Percentiles rank a stretch among this genome's conserved stretches.
These are phyloP conservation scores for Sporothrix schenckii DNA, from an alignment of 2,329 filamentous ascomycete species.

Conservation along the genomic window DNA sequence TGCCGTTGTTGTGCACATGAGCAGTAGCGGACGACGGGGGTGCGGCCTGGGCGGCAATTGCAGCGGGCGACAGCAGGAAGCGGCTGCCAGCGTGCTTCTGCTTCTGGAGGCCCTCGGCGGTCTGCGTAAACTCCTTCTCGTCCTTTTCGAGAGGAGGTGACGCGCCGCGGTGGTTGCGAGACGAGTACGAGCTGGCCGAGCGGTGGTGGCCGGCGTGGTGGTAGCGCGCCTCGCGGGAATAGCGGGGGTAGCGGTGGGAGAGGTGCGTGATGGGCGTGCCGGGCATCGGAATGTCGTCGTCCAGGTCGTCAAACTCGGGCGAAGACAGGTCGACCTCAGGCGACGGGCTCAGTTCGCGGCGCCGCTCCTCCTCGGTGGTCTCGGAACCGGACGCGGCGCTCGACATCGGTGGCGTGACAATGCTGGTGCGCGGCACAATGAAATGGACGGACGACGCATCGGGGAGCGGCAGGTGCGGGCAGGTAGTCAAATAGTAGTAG, in stretches of 20 bases:
- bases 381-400: constrained; percentile 69
- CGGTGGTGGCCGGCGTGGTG: constrained; percentile 34
- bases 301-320: constrained; percentile 77
- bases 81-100: constrained; percentile 58
- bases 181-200: constrained; percentile 43
- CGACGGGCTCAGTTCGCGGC: constrained; percentile 78
- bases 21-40: constrained; percentile 30
- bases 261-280: constrained; percentile 67
- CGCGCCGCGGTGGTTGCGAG: constrained; percentile 64
- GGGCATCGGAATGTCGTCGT: constrained; percentile 62
- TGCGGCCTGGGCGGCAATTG: constrained; percentile 40
- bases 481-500: constrained; percentile 95
- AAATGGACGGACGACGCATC: constrained; percentile 56
- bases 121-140: constrained; percentile 95
- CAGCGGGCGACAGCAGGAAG: constrained; percentile 40
- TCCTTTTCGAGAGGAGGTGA: constrained; percentile 91
- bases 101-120: constrained; percentile 79
- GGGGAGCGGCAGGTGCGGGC: constrained; percentile 78
- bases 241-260: constrained; percentile 43
- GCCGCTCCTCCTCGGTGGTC: constrained; percentile 67
- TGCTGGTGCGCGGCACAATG: constrained; percentile 54
- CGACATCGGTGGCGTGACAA: constrained; percentile 84
- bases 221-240: constrained; percentile 16
- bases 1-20: constrained; percentile 33
- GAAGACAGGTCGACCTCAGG: constrained; percentile 91